Evolutionary conservation across 257 asterid genomes (phyloP).

Genomic region (Fraxinus anomala): DNA sequence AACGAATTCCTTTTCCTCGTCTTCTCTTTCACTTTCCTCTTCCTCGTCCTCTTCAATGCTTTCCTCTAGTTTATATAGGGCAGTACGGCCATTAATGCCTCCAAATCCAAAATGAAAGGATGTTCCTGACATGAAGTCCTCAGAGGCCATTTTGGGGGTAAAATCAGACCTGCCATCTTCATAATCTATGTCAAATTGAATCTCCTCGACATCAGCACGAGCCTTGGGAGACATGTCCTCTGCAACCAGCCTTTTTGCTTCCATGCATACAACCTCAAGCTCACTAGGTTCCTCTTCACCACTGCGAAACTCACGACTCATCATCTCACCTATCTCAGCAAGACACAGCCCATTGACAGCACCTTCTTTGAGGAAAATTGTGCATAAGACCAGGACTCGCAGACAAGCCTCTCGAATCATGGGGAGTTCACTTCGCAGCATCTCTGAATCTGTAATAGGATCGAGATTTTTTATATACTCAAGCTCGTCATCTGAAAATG

Average conservation of each 20-base stretch:
- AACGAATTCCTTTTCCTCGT: constrained; percentile 39
- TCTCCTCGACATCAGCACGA: constrained; percentile 52
- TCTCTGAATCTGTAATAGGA: constrained; percentile 69
- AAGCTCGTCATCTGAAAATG: constrained; percentile 91
- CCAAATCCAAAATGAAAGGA: constrained; percentile 61
- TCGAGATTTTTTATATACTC: constrained; percentile 74
- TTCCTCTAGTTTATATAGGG: constrained; percentile 69
- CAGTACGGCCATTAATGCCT: constrained; percentile 49
- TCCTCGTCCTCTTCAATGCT: constrained; percentile 65
- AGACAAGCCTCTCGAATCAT: constrained; percentile 94
- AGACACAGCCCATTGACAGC: constrained; percentile 81
- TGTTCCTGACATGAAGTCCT: constrained; percentile 34
- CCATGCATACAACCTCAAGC: constrained; percentile 84
- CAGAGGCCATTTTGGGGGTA: constrained; percentile 39
- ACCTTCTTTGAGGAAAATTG: constrained; percentile 84
- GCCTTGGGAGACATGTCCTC: constrained; percentile 59
- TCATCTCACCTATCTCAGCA: constrained; percentile 98
- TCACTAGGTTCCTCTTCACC: constrained; percentile 98
- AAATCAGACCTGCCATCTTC: constrained; percentile 56
- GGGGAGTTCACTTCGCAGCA: constrained; percentile 83
- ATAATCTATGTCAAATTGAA: constrained; percentile 74
- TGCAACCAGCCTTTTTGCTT: constrained; percentile 65
- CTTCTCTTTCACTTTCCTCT: constrained; percentile 56
- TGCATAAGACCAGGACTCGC: constrained; percentile 74
- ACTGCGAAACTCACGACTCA: constrained; percentile 84